Base-by-base conservation (phyloP, 306 rosid species). In the Castanea crenata region DNA sequence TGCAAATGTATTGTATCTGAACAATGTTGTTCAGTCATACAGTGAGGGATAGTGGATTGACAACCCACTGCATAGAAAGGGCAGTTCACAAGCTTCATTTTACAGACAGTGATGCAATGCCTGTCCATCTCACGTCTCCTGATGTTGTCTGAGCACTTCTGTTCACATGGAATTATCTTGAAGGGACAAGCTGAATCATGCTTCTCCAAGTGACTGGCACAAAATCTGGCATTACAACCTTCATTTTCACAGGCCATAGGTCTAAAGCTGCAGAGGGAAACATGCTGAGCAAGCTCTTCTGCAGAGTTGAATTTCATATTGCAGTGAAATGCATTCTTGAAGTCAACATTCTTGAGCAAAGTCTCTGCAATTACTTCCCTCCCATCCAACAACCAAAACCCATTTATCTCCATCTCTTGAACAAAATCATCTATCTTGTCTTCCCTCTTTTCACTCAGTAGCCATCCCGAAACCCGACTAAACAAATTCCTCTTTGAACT, bases 121-220 rank as follows among this genome's bases (percentile, higher is more conserved):
- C 94, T 84, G 79, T 94, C 98, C 98, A 94, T 94, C 23, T 89
- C 92, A 1, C 97, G 92, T 81, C 98, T 89, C 97, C 86, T 89
- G 46, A 94, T 79, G 56, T 2, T 73, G 5, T 58, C 86, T 0
- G 89, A 78, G 85, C 98, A 94, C 79, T 79, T 88, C 72, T 94
- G 98, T 61, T 94, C 98, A 73, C 98, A 94, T 3, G 76, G 69
- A 83, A 94, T 89, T 71, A 92, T 87, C 87, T 92, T 94, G 76
- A 90, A 91, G 44, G 96, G 92, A 77, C 98, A 94, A 71, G 32
- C 20, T n/a, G 89, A 88, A 56, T 89, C 98, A 79, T 94, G 98
- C 41, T 88, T 84, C 51, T 87, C 79, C 83, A 76, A 52, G 35
- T 88, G 92, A 38, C 83, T 76, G 15, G 92, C 87, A 67, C 90